These are phyloP conservation scores for Prunus yedoensis DNA, from an alignment of 331 rosid genomes.

Conservation along the genomic window DNA sequence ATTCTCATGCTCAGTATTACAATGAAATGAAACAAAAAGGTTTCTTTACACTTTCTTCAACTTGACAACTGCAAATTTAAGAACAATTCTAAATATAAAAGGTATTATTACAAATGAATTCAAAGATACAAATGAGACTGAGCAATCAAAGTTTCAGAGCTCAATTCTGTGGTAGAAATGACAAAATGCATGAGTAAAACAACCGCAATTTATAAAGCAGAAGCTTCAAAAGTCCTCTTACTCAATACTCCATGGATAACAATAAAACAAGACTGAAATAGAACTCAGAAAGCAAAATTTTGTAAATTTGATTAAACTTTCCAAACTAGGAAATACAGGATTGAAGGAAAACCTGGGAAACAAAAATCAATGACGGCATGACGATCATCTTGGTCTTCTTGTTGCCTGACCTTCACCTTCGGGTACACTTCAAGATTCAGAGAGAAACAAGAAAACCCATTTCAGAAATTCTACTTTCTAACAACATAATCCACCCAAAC, in stretches of 20 bases:
- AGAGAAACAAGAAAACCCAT: constrained; percentile 13
- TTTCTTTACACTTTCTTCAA: background rate
- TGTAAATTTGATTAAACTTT: background rate
- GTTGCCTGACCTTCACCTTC: constrained; percentile 68
- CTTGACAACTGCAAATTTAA: background rate
- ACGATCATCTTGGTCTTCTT: constrained; percentile 34
- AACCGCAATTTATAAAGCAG: background rate
- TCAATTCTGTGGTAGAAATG: background rate
- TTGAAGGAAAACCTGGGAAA: constrained; percentile 50
- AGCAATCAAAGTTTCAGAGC: background rate
- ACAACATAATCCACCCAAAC: background rate
- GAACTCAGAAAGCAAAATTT: background rate
- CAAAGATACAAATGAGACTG: background rate
- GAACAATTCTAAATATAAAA: too few species aligned
- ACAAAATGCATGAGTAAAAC: background rate
- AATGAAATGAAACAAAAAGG: too few species aligned
- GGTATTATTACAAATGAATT: background rate
- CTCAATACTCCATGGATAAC: background rate
- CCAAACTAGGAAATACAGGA: background rate
- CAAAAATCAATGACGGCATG: constrained; percentile 26
- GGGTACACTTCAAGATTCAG: constrained; percentile 54
- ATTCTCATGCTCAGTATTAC: background rate
- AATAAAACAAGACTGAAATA: background rate
- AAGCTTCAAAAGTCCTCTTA: background rate
- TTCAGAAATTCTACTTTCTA: constrained; percentile 2